Conservation (phyloP, 23 red algal genomes). For the Gracilaria domingensis region DNA sequence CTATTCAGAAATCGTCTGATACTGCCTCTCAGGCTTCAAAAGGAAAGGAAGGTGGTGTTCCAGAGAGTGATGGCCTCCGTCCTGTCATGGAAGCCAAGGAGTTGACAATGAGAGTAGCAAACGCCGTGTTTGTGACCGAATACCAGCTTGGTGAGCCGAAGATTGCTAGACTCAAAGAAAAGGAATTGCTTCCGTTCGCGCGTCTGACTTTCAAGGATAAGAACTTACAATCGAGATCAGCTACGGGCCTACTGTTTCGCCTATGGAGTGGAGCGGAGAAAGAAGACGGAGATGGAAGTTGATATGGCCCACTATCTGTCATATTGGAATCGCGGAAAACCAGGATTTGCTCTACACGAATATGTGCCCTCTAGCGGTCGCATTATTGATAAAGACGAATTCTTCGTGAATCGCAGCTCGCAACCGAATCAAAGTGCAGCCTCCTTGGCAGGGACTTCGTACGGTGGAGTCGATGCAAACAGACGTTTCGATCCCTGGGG, state of each 20-base stretch:
- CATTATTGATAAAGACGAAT: constrained; percentile 24
- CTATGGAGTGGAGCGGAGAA: constrained; percentile 62
- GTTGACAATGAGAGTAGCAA: constrained; percentile 46
- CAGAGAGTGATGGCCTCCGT: constrained; percentile 23
- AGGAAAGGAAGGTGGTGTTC: background rate
- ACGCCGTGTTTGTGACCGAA: constrained; percentile 60
- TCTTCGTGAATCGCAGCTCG: constrained; percentile 14
- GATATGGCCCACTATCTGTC: constrained; percentile 81
- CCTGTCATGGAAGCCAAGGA: constrained; percentile 50
- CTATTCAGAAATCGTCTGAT: background rate
- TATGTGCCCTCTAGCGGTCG: constrained; percentile 44
- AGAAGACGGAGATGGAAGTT: constrained; percentile 81
- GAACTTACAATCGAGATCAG: constrained; percentile 75
- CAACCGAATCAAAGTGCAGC: constrained; percentile 34
- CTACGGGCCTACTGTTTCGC: constrained; percentile 75
- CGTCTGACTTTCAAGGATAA: constrained; percentile 78
- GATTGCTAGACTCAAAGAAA: constrained; percentile 46
- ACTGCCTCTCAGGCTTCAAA: background rate
- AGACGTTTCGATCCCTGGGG: constrained; percentile 9
- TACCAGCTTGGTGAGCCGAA: constrained; percentile 73
- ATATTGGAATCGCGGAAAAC: constrained; percentile 71
- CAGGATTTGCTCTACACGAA: constrained; percentile 57
- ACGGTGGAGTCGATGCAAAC: constrained; percentile 11
- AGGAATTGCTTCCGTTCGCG: constrained; percentile 69
- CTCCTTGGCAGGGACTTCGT: constrained; percentile 8